A percentile compares a stretch with the other conserved stretches of the same genome.
Evolutionary conservation across 768 basidiomycete species (phyloP).

Genomic region (Postia placenta): DNA sequence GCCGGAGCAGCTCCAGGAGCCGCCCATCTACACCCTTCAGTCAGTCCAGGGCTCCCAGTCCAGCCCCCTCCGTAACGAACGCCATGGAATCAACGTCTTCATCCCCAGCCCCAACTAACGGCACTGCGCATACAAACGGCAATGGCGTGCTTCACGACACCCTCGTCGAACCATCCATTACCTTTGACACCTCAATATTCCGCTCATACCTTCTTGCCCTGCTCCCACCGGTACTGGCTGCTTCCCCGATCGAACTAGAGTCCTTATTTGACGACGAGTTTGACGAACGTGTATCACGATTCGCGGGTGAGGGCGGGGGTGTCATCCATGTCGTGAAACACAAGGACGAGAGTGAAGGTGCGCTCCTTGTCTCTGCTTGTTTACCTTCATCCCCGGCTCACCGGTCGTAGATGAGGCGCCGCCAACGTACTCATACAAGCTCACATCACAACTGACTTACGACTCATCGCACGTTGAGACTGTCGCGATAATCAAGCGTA

Average conservation of each 20-base stretch:
- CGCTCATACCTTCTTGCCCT: slow-evolving; percentile 64
- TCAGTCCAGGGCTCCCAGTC: background rate
- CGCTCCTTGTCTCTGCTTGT: slow-evolving; percentile 1
- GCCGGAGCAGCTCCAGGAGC: background rate
- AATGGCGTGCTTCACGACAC: slow-evolving; percentile 21
- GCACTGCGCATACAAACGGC: slow-evolving; percentile 13
- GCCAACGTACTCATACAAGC: slow-evolving; percentile 57
- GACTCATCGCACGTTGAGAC: slow-evolving; percentile 76
- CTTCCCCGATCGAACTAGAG: slow-evolving; percentile 56
- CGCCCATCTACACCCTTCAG: background rate
- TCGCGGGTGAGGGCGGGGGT: slow-evolving; percentile 69
- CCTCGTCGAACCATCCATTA: slow-evolving; percentile 29
- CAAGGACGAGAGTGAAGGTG: slow-evolving; percentile 73
- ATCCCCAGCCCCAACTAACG: slow-evolving; percentile 13
- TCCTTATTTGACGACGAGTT: slow-evolving; percentile 68
- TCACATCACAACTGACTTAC: slow-evolving; percentile 73
- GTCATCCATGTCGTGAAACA: slow-evolving; percentile 81
- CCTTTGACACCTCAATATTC: slow-evolving; percentile 69
- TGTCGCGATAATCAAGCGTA: slow-evolving; percentile 92
- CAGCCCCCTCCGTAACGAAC: slow-evolving; percentile 8
- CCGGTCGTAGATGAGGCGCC: slow-evolving; percentile 51
- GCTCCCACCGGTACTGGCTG: slow-evolving; percentile 80
- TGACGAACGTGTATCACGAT: slow-evolving; percentile 67
- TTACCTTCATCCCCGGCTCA: background rate
- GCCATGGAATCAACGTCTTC: slow-evolving; percentile 11